Base-by-base conservation (phyloP, 345 rosid species). In the Eucalyptus viminalis region DNA sequence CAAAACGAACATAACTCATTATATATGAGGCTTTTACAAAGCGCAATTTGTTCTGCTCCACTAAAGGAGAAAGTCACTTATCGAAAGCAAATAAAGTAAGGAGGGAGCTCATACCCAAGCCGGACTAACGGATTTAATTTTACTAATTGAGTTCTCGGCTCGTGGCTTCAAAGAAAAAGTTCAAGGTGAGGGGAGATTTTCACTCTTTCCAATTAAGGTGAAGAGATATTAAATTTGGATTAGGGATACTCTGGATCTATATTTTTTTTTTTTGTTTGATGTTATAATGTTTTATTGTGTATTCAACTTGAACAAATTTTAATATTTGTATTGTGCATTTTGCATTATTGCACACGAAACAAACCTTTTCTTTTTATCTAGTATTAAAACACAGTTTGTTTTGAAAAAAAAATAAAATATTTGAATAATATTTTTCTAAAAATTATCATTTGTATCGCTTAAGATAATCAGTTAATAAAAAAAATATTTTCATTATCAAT, bases 401-500 rank as follows among this genome's bases (percentile, higher is more conserved):
- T 0, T 19, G 24, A 19, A 53, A 51, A 53, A 51, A 51, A 51
- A 50, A 50, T 50, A 15, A 50, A 50, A 51, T 0, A 53, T 7
- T 53, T 8, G 24, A 53, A 53, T 19, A 19, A 19, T 53, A 53
- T 19, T 53, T 53, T 53, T 53, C 10, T 53, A 2, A 53, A 53
- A 53, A 53, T 1, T 53, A 53, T 8, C 10, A 0, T 53, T 7
- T 19, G 24, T 53, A 53, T 1, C 0, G 0, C 4, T 19, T 53
- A 19, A 53, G 56, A 53, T 1, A 19, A 53, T 19, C 10, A 0
- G 1, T 53, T 53, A 19, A 0, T 53, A n/a, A n/a, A 19, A 53
- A 51, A 53, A 3, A 19, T 19, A 0, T 53, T 53, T 53, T 53
- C 56, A 53, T 53, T 53, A 53, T 53, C 10, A 1, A 53, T 7